Percentiles rank a stretch among this genome's conserved stretches.
Conservation (phyloP, 2,329 filamentous ascomycete genomes). For the Saccharata proteae region DNA sequence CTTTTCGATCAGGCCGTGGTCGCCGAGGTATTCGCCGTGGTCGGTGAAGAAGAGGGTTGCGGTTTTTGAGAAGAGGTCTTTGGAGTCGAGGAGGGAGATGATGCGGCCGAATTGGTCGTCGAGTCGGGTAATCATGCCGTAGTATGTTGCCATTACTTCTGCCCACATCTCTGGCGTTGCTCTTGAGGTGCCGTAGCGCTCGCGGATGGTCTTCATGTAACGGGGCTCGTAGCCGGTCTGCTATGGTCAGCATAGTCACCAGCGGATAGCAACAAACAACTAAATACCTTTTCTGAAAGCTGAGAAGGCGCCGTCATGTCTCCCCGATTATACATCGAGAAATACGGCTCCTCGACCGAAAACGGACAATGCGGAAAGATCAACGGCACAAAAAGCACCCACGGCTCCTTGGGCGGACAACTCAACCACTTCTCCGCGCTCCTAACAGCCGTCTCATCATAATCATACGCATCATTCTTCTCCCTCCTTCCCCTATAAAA, state of each 20-base stretch:
- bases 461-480: conserved; percentile 28
- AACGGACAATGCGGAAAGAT: conserved; percentile 37
- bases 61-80: conserved; percentile 26
- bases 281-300: conserved; percentile 1
- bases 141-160: conserved; percentile 35
- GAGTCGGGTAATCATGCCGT: conserved; percentile 35
- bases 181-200: conserved; percentile 26
- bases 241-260: no score
- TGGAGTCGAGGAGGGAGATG: conserved; percentile 21
- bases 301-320: conserved; percentile 13
- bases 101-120: conserved; percentile 36
- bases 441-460: conserved; percentile 33
- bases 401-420: conserved; percentile 31
- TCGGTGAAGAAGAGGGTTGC: conserved; percentile 35
- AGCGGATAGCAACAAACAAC: no score
- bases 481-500: conserved; percentile 33
- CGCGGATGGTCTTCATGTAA: conserved; percentile 30
- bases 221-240: conserved; percentile 32
- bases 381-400: conserved; percentile 33
- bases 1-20: conserved; percentile 38
- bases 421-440: conserved; percentile 34
- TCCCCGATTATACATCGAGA: conserved; percentile 33
- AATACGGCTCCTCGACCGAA: conserved; percentile 36
- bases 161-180: conserved; percentile 32
- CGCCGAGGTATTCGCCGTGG: conserved; percentile 37